Conservation (phyloP, 495 filamentous ascomycete genomes). For the Neurospora discreta region DNA sequence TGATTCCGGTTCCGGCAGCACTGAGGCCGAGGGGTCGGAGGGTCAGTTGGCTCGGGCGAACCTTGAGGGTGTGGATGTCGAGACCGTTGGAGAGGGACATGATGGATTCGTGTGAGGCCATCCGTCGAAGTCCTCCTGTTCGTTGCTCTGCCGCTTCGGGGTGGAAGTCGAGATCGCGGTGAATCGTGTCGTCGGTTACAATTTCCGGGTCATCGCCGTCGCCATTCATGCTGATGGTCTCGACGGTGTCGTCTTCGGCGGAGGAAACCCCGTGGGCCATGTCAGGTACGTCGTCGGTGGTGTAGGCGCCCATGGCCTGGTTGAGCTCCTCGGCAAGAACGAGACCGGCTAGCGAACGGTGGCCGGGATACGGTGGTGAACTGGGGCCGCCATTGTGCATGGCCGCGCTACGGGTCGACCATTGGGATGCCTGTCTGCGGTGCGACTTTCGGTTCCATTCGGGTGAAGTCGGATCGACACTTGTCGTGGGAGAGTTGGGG, state of each 20-base stretch:
- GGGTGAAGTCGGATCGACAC: slow-evolving; percentile 48
- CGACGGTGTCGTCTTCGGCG: slow-evolving; percentile 12
- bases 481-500: slow-evolving; percentile 68
- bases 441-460: slow-evolving; percentile 34
- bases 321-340: slow-evolving; percentile 1
- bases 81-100: slow-evolving; percentile 42
- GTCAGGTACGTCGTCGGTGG: slow-evolving; percentile 13
- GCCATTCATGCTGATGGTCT: not conserved
- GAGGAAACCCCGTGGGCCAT: slow-evolving; percentile 1
- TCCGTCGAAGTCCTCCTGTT: slow-evolving; percentile 22
- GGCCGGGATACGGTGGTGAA: not conserved
- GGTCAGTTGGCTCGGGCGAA: slow-evolving; percentile 39
- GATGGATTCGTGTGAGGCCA: slow-evolving; percentile 43
- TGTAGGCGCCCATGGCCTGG: slow-evolving; percentile 2
- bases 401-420: slow-evolving; percentile 36
- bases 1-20: slow-evolving; percentile 30
- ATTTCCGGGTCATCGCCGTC: slow-evolving; percentile 2
- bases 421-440: slow-evolving; percentile 42
- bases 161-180: slow-evolving; percentile 8
- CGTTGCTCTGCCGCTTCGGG: slow-evolving; percentile 3
- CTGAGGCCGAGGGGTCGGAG: slow-evolving; percentile 34
- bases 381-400: slow-evolving; percentile 7
- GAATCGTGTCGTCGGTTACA: not conserved
- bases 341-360: not conserved
- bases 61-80: slow-evolving; percentile 44